phyloP scores from a whole-genome alignment of 495 filamentous ascomycete genomes.

The Xylaria longipes region DNA sequence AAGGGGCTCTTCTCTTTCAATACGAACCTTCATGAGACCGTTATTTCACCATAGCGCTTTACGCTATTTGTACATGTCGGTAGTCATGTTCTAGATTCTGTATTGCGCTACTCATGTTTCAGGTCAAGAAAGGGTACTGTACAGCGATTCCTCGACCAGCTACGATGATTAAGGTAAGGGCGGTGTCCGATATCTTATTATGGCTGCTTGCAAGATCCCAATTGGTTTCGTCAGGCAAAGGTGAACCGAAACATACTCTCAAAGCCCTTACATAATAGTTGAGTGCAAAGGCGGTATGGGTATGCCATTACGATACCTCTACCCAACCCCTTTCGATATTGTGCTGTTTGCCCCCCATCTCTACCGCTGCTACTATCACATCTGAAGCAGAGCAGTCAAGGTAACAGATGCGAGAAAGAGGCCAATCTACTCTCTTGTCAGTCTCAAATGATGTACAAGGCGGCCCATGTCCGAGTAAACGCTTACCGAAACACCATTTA shows the following conservation, averaged over 20 bases:
- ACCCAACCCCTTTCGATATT: not conserved
- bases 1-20: conserved; percentile 6
- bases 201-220: not conserved
- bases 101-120: not conserved
- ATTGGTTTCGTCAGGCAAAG: not conserved
- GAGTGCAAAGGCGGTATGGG: not conserved
- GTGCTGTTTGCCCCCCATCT: not conserved
- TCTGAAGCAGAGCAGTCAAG: conserved; percentile 29
- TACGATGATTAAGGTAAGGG: not conserved
- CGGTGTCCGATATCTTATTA: not conserved
- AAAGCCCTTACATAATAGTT: not conserved
- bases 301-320: not conserved
- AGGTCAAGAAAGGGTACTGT: not conserved
- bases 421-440: conserved; percentile 31
- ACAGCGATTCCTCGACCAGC: not conserved
- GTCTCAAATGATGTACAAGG: conserved; percentile 2
- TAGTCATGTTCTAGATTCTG: not conserved
- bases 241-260: not conserved
- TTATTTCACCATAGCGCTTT: not conserved
- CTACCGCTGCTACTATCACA: conserved; percentile 27
- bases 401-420: conserved; percentile 28
- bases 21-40: not conserved
- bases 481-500: conserved; percentile 33
- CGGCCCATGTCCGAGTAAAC: conserved; percentile 2
- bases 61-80: not conserved